A percentile compares a stretch with the other conserved stretches of the same genome.
These are phyloP conservation scores for Candida sphagnicola DNA, from an alignment of 805 yeast genomes.

Conservation along the genomic window DNA sequence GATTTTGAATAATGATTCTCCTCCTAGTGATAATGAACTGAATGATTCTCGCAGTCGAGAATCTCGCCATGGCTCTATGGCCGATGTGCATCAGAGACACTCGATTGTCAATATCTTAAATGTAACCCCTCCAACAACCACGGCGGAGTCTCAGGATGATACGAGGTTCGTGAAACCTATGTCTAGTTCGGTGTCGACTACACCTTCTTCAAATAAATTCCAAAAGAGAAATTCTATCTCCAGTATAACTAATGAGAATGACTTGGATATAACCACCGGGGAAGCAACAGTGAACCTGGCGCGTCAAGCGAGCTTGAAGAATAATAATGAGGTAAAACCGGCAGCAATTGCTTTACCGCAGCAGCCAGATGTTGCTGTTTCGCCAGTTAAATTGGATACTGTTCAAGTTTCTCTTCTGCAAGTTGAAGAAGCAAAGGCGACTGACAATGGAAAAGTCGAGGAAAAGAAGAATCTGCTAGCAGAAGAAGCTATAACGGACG, in stretches of 20 bases:
- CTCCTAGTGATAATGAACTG: constrained; percentile 17
- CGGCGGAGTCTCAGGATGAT: constrained; percentile 11
- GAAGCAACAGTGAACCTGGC: constrained; percentile 33
- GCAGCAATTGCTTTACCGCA: not conserved
- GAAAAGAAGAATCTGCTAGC: no score
- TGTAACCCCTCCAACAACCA: constrained; percentile 12
- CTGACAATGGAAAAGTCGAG: no score
- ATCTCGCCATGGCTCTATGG: not conserved
- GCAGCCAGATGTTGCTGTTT: no score
- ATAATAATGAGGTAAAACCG: constrained; percentile 9
- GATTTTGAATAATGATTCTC: constrained; percentile 31
- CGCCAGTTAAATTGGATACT: no score
- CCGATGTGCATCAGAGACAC: constrained; percentile 20
- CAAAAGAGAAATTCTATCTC: constrained; percentile 18
- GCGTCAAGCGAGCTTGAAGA: constrained; percentile 10
- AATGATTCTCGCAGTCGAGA: not conserved
- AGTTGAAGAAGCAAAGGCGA: no score
- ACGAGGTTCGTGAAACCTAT: constrained; percentile 6
- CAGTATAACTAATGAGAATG: constrained; percentile 41
- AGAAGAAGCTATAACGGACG: constrained; percentile 2
- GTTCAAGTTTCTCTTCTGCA: no score
- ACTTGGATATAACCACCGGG: constrained; percentile 38
- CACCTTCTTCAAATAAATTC: not conserved
- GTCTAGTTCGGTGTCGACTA: not conserved
- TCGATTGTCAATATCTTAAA: constrained; percentile 27